Base-by-base conservation (phyloP, 192 early-diverging fungal species). In the Linnemannia hyalina region DNA sequence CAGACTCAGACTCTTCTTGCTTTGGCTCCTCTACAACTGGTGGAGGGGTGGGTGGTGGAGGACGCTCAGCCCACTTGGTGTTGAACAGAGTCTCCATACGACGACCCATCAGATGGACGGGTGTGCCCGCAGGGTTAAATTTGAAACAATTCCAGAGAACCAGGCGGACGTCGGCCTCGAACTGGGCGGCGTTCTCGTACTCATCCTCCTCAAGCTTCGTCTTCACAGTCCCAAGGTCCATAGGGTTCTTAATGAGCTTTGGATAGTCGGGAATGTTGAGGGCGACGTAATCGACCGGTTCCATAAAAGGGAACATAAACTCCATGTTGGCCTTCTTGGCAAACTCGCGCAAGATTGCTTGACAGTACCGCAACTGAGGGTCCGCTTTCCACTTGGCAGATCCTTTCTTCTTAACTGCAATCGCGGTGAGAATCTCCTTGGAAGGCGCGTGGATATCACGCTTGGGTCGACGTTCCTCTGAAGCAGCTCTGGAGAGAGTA, bases 241-340 rank as follows among this genome's bases (percentile, higher is more conserved):
- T 97, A 0, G 96, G 96, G 55, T 91, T 52, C 77, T 95, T 95
- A 70, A 97, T 92, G 65, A 99, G 87, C 8, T 89, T 89, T 20
- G 93, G 92, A 90, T 99, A 99, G 78, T 95, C 93, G n/a, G 98
- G 99, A 70, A 99, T 97, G 74, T 93, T 92, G 69, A 99, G 92
- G 3, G 91, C 92, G 13, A 97, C 91, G 13, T 90, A 93, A 77
- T 99, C 97, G 38, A 99, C 98, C 1, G 99, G 98, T 70, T 92
- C 90, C 68, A 94, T 88, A 74, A 97, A 97, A 20, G 94, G 95
- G 38, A 92, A 94, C 42, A 92, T 92, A 63, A 95, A 93, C 82
- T 93, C 91, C 63, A 89, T 90, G 85, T 95, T 92, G 69, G 90
- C 87, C 87, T 91, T 92, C 63, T 95, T 95, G 75, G 93, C 89